Evolutionary conservation across 1,284 basidiomycete species (phyloP).

Genomic region (Pseudozyma thailandica): DNA sequence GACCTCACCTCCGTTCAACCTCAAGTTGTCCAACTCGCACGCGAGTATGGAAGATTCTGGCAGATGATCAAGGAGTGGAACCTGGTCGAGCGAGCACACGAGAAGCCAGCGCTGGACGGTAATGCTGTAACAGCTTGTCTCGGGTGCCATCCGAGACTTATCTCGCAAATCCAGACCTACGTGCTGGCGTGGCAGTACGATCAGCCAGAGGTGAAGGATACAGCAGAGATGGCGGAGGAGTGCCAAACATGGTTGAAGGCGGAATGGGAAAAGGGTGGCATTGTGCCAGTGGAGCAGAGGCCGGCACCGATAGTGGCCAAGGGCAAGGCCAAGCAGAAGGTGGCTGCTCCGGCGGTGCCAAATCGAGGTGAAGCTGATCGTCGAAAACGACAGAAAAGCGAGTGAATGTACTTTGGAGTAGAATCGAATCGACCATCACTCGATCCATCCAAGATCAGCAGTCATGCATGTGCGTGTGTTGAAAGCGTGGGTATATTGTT

Average conservation of each 20-base stretch:
- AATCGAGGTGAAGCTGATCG: conserved; percentile 8
- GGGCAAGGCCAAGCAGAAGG: conserved; percentile 40
- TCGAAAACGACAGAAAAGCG: conserved; percentile 53
- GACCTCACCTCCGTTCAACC: conserved; percentile 10
- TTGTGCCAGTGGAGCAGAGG: conserved; percentile 54
- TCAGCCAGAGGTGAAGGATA: background rate
- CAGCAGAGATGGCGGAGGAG: conserved; percentile 11
- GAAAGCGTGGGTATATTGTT: conserved; percentile 17
- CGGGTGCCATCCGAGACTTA: conserved; percentile 47
- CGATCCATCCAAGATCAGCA: no score
- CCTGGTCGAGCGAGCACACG: conserved; percentile 31
- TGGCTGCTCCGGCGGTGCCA: conserved; percentile 1
- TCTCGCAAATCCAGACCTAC: conserved; percentile 49
- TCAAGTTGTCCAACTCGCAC: conserved; percentile 15
- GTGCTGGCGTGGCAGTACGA: conserved; percentile 62
- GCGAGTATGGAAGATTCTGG: conserved; percentile 49
- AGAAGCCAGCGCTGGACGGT: conserved; percentile 58
- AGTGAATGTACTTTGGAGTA: conserved; percentile 15
- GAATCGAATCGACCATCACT: no score
- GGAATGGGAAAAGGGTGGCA: conserved; percentile 55
- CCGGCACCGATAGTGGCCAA: conserved; percentile 19
- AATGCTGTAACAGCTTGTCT: conserved; percentile 48
- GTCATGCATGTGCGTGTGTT: no score
- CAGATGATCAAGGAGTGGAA: conserved; percentile 22
- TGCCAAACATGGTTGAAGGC: conserved; percentile 50